phyloP scores from a whole-genome alignment of 768 basidiomycete genomes.

The Amyloporia xantha region DNA sequence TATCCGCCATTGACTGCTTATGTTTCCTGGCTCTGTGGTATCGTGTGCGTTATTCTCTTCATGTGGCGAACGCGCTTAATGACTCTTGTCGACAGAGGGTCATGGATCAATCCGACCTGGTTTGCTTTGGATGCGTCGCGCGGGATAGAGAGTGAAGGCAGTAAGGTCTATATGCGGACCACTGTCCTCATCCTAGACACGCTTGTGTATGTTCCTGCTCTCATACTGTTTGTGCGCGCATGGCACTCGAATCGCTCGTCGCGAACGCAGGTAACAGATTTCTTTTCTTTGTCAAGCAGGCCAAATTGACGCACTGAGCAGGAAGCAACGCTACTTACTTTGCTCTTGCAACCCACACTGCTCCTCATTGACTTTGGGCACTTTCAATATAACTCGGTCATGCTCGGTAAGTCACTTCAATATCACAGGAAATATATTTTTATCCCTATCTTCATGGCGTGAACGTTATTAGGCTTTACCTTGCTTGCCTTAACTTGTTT shows the following conservation, averaged over 20 bases:
- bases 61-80: background rate
- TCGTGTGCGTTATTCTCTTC: slow-evolving; percentile 38
- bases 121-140: slow-evolving; percentile 64
- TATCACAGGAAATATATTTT: background rate
- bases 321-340: slow-evolving; percentile 61
- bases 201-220: slow-evolving; percentile 68
- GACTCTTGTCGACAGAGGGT: slow-evolving; percentile 32
- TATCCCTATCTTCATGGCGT: background rate
- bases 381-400: slow-evolving; percentile 93
- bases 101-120: slow-evolving; percentile 52
- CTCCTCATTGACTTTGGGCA: slow-evolving; percentile 88
- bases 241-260: slow-evolving; percentile 69
- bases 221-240: slow-evolving; percentile 55
- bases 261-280: slow-evolving; percentile 60
- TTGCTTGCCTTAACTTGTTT: slow-evolving; percentile 67
- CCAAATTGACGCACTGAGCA: slow-evolving; percentile 22
- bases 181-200: slow-evolving; percentile 67
- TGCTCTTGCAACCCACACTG: slow-evolving; percentile 80
- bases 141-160: slow-evolving; percentile 60
- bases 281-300: too few relatives aligned
- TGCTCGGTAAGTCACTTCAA: slow-evolving; percentile 74
- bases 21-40: slow-evolving; percentile 76
- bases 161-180: slow-evolving; percentile 74
- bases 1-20: slow-evolving; percentile 94
- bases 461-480: slow-evolving; percentile 47